Evolutionary conservation across 179 eudicot species (phyloP).

Genomic region (Patellifolia procumbens): DNA sequence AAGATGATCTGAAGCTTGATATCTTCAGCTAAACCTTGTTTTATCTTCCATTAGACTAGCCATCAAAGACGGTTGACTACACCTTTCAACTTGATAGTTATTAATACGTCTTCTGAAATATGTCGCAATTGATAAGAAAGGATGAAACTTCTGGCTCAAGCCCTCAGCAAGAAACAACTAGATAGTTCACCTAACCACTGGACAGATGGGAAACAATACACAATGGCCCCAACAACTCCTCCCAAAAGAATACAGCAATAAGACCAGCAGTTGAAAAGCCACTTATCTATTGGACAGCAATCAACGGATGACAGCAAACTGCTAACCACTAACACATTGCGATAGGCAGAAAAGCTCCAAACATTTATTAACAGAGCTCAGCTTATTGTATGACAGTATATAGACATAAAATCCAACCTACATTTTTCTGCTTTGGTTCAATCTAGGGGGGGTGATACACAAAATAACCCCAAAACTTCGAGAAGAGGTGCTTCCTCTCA

Average conservation of each 20-base stretch:
- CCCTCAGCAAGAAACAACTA: neutral
- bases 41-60: slow-evolving; percentile 7
- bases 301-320: neutral
- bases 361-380: neutral
- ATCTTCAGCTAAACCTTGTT: neutral
- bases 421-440: neutral
- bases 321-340: neutral
- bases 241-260: slow-evolving; percentile 14
- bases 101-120: neutral
- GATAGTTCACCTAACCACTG: neutral
- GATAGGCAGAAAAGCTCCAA: neutral
- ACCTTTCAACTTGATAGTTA: neutral
- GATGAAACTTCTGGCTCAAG: neutral
- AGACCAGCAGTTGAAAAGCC: slow-evolving; percentile 16
- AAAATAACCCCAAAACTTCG: too few relatives aligned
- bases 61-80: neutral
- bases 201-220: neutral
- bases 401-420: neutral
- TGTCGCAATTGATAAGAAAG: neutral
- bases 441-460: neutral
- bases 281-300: neutral
- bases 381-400: neutral
- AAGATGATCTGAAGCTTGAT: slow-evolving; percentile 19
- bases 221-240: slow-evolving; percentile 10
- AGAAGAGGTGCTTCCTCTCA: too few relatives aligned